Evolutionary conservation across 306 rosid genomes (phyloP).

Genomic region (Begonia loranthoides): DNA sequence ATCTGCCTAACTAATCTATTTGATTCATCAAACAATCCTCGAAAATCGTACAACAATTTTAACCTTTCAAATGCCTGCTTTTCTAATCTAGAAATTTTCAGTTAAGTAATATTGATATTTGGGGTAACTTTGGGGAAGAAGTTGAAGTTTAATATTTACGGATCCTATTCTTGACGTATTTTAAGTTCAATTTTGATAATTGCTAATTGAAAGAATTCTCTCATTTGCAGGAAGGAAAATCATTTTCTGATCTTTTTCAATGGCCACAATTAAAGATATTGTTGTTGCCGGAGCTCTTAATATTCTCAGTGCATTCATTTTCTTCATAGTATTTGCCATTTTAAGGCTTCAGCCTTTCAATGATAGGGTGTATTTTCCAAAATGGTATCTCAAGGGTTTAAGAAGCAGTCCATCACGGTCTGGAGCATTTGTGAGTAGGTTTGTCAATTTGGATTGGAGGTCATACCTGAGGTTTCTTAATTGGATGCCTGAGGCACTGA

Average conservation of each 20-base stretch:
- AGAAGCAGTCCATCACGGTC: conserved; percentile 65
- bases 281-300: conserved; percentile 65
- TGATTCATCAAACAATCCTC: no score
- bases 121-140: no score
- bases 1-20: no score
- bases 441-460: conserved; percentile 81
- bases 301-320: conserved; percentile 57
- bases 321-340: conserved; percentile 63
- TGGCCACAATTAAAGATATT: conserved; percentile 75
- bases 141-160: not conserved
- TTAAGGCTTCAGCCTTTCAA: conserved; percentile 94
- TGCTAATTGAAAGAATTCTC: not conserved
- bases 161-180: not conserved
- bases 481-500: conserved; percentile 95
- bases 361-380: conserved; percentile 91
- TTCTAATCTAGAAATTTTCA: not conserved
- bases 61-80: no score
- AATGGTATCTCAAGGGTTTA: conserved; percentile 80
- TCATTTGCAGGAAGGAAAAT: conserved; percentile 26
- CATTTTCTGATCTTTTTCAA: conserved; percentile 4
- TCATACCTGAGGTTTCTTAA: conserved; percentile 58
- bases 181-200: not conserved
- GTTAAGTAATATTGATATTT: not conserved
- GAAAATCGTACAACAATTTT: no score
- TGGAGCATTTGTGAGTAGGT: conserved; percentile 55